Evolutionary conservation across 495 filamentous ascomycete genomes (phyloP).

Genomic region (Halenospora varia): DNA sequence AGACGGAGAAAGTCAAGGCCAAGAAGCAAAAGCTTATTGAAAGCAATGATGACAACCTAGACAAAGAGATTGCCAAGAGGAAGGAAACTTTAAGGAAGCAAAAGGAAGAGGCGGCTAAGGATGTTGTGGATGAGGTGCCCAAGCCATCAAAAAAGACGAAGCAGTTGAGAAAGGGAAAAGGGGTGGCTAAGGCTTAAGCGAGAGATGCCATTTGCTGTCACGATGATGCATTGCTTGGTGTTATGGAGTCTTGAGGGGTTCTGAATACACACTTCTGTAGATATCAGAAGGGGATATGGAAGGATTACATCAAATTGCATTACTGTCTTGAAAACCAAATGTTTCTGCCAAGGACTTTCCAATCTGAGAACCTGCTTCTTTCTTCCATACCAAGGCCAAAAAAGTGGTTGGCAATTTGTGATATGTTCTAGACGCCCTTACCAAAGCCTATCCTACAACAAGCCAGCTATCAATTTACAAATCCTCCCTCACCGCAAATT

Average conservation of each 20-base stretch:
- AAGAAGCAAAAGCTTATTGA: conserved; percentile 51
- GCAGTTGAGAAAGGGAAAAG: not conserved
- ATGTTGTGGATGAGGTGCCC: conserved; percentile 25
- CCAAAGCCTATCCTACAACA: conserved; percentile 3
- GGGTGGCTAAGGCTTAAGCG: not conserved
- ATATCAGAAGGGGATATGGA: conserved; percentile 13
- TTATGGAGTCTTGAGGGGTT: conserved; percentile 7
- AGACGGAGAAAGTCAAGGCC: conserved; percentile 34
- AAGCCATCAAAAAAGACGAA: conserved; percentile 25
- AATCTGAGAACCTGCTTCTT: too few relatives aligned
- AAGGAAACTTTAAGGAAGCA: conserved; percentile 58
- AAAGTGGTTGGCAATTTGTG: not conserved
- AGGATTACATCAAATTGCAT: not conserved
- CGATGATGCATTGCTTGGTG: conserved; percentile 13
- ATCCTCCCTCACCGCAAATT: conserved; percentile 15
- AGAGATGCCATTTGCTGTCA: not conserved
- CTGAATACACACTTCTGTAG: conserved; percentile 19
- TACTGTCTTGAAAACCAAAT: not conserved
- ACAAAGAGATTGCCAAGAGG: conserved; percentile 52
- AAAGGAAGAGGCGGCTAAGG: conserved; percentile 34
- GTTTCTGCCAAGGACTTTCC: too few relatives aligned
- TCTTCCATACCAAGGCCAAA: not conserved
- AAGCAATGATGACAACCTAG: conserved; percentile 50
- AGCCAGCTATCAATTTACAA: conserved; percentile 21
- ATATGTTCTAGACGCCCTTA: not conserved